A percentile compares a stretch with the other conserved stretches of the same genome.
Evolutionary conservation across 2,329 filamentous ascomycete species (phyloP).

Genomic region (Didymella sp.): DNA sequence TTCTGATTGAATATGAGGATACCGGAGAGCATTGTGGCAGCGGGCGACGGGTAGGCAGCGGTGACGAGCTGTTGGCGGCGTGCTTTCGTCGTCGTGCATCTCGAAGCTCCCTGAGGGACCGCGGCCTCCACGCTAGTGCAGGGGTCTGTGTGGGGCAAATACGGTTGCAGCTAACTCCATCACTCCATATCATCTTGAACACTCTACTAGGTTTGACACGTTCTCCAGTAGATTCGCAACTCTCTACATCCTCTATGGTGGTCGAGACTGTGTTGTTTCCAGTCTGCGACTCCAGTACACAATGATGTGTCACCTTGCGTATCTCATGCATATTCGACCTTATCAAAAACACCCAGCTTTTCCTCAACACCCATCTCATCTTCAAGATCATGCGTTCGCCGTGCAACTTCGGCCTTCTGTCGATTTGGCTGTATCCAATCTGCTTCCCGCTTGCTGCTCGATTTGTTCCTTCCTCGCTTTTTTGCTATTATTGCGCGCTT

Average conservation of each 20-base stretch:
- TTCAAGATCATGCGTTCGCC: neutral
- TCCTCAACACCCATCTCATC: neutral
- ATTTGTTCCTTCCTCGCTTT: neutral
- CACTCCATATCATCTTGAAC: neutral
- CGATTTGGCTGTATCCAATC: neutral
- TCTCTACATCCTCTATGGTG: too few species aligned
- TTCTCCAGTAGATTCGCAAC: neutral
- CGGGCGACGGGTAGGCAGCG: slow-evolving; percentile 5
- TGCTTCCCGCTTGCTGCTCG: neutral
- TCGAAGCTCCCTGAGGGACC: slow-evolving; percentile 16
- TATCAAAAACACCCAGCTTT: neutral
- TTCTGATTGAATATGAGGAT: slow-evolving; percentile 99
- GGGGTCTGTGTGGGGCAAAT: slow-evolving; percentile 12
- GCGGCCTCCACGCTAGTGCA: slow-evolving; percentile 14
- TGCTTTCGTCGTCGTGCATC: slow-evolving; percentile 9
- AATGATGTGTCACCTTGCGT: neutral
- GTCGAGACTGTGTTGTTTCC: too few species aligned
- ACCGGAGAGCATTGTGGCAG: slow-evolving; percentile 80
- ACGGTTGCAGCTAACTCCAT: neutral
- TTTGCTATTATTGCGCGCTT: neutral
- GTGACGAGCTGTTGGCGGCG: slow-evolving; percentile 1
- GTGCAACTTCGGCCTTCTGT: neutral
- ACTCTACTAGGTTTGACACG: neutral
- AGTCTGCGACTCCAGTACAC: too few species aligned
- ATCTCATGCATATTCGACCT: neutral